These are phyloP conservation scores for Eimeria falciformis DNA, from an alignment of 169 alveolate genomes.

Conservation along the genomic window DNA sequence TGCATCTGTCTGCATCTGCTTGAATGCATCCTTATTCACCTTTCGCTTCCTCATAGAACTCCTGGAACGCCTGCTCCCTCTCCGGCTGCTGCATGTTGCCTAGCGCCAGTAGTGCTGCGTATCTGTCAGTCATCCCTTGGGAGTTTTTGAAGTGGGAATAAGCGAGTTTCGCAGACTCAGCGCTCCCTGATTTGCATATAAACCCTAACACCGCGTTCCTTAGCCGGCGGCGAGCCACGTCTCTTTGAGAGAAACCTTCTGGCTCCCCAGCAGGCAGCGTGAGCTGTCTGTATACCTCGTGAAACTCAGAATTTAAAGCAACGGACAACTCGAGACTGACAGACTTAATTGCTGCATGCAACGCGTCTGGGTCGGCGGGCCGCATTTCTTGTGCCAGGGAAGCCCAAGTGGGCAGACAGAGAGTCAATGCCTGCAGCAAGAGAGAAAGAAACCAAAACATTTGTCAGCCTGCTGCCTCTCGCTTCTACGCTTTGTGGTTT, in stretches of 20 bases:
- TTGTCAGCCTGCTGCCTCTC: no score
- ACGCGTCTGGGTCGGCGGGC: constrained; percentile 31
- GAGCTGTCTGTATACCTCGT: neutral
- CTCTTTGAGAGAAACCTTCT: neutral
- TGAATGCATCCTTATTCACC: no score
- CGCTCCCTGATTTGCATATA: constrained; percentile 26
- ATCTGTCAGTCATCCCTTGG: constrained; percentile 56
- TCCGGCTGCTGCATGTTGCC: constrained; percentile 17
- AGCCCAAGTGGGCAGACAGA: neutral
- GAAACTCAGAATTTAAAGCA: neutral
- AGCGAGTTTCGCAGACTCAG: constrained; percentile 13
- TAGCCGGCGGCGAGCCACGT: constrained; percentile 55
- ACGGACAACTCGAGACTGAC: neutral
- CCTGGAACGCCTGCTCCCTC: constrained; percentile 42
- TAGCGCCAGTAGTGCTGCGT: constrained; percentile 52
- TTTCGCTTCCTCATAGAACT: constrained; percentile 20
- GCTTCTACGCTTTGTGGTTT: no score
- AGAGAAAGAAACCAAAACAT: no score
- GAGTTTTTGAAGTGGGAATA: neutral
- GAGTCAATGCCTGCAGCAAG: constrained; percentile 38
- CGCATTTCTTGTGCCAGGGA: constrained; percentile 1
- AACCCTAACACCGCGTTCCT: constrained; percentile 73
- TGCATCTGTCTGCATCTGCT: no score
- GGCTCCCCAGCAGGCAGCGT: constrained; percentile 1
- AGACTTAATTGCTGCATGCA: neutral